Conservation (phyloP, 352 stramenopile genomes). For the Pythium folliculosum region DNA sequence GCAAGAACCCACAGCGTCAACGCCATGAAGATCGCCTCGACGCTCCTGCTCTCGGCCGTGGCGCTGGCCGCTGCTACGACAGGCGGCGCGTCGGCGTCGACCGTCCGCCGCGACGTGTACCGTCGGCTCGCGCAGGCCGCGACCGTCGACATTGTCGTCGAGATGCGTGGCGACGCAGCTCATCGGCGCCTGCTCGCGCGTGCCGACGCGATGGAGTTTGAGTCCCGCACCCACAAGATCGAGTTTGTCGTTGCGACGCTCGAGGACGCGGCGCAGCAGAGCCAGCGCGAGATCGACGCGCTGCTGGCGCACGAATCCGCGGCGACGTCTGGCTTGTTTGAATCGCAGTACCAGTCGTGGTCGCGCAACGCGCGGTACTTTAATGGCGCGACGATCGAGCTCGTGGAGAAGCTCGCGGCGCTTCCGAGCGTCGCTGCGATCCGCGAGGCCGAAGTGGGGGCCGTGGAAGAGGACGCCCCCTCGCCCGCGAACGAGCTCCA, state of each 20-base stretch:
- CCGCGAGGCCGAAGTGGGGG: conserved; percentile 18
- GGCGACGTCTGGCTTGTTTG: not conserved
- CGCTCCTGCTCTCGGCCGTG: not conserved
- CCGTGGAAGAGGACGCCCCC: not conserved
- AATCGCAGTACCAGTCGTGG: conserved; percentile 21
- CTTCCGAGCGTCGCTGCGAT: conserved; percentile 13
- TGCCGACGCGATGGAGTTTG: conserved; percentile 6
- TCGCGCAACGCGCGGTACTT: conserved; percentile 22
- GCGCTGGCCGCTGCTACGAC: not conserved
- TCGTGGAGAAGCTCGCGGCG: conserved; percentile 23
- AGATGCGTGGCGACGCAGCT: conserved; percentile 6
- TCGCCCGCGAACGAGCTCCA: conserved; percentile 5
- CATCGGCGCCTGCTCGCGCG: conserved; percentile 14
- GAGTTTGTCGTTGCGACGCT: conserved; percentile 25
- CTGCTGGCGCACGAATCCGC: conserved; percentile 12
- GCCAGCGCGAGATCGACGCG: conserved; percentile 25
- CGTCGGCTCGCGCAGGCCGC: conserved; percentile 8
- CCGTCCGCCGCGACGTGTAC: conserved; percentile 15
- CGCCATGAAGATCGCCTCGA: conserved; percentile 2
- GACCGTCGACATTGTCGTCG: conserved; percentile 23
- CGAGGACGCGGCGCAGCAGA: conserved; percentile 13
- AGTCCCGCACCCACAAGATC: conserved; percentile 24
- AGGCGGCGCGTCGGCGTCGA: not conserved
- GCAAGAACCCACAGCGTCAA: conserved; percentile 1
- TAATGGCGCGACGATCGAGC: conserved; percentile 17